Evolutionary conservation across 345 rosid genomes (phyloP), one percentile per base, ranked within the genome.

Genomic region (Laguncularia racemosa): DNA sequence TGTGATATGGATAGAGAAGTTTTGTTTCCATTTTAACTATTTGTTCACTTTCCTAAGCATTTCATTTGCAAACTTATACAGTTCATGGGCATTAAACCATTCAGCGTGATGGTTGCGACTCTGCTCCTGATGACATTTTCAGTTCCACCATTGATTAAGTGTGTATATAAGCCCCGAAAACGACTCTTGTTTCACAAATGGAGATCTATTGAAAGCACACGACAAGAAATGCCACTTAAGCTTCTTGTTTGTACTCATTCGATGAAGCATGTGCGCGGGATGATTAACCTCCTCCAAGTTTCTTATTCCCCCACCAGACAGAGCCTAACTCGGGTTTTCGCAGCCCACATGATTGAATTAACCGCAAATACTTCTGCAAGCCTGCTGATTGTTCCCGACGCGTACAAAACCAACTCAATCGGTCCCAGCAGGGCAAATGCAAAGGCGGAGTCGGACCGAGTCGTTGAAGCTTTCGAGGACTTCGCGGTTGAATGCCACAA

Each of bases 311-410:
- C 28, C 28, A 79, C 82, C 4, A 65, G 62, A 45, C 5, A 51
- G 58, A 73, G 81, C 20, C 80, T 76, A 16, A 71, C 81, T 44
- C 45, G 19, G 20, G 58, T 77, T 52, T 71, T 68, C 1, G 88
- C 82, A 0, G 56, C 72, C 57, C 90, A 83, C 63, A 69, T 88
- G 5, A 74, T 85, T 9, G 88, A 81, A 66, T 80, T 83, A 54
- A 70, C 76, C 0, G 78, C 58, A 33, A 44, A 23, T 14, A 38
- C 69, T 20, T 66, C 80, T 46, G 67, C 67, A 16, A 74, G 86
- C 0, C 61, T 88, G 85, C 67, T 88, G 26, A 76, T 88, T 13
- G 64, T 76, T 67, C 78, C 85, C 18, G 77, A 80, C 20, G 61
- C 72, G 13, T 12, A 59, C 43, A 69, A 61, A 52, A 52, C 70